phyloP scores from a whole-genome alignment of 495 filamentous ascomycete genomes.

The Oleoguttula mirabilis region DNA sequence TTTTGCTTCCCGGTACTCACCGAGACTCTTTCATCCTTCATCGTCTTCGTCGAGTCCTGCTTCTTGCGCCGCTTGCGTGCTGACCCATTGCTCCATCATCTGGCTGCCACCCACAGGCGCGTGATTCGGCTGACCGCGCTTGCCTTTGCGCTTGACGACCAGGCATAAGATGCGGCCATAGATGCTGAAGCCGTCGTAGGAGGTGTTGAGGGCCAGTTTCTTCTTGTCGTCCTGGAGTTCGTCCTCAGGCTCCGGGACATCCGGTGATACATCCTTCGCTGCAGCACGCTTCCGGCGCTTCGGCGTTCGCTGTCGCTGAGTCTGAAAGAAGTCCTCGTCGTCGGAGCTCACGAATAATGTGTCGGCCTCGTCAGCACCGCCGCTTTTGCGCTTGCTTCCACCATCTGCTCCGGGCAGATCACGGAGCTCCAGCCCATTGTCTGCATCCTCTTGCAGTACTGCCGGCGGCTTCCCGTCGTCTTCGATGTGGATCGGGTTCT shows the following conservation, averaged over 20 bases:
- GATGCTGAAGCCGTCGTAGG: constrained; percentile 91
- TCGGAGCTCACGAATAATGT: constrained; percentile 21
- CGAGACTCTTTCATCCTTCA: constrained; percentile 32
- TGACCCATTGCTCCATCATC: constrained; percentile 90
- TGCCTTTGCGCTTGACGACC: constrained; percentile 64
- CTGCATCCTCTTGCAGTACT: constrained; percentile 33
- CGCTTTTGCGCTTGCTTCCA: constrained; percentile 6
- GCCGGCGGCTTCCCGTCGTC: constrained; percentile 32
- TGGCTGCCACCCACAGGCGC: constrained; percentile 45
- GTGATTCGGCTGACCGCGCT: constrained; percentile 24
- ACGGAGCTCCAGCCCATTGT: constrained; percentile 20
- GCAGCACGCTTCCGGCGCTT: constrained; percentile 16
- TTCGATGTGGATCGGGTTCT: constrained; percentile 28
- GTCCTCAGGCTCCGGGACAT: not conserved
- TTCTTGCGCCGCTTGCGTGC: constrained; percentile 34
- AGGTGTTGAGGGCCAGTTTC: constrained; percentile 69
- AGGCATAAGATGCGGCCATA: constrained; percentile 84
- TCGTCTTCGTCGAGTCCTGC: constrained; percentile 32
- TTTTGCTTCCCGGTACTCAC: not conserved
- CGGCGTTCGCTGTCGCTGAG: constrained; percentile 4
- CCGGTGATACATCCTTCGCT: too few species aligned
- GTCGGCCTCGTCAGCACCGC: constrained; percentile 14
- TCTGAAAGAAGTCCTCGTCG: constrained; percentile 19
- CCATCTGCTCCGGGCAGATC: constrained; percentile 24
- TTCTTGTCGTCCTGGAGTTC: constrained; percentile 67